Conservation (phyloP, 495 filamentous ascomycete genomes). For the Hypoxylon rickii region DNA sequence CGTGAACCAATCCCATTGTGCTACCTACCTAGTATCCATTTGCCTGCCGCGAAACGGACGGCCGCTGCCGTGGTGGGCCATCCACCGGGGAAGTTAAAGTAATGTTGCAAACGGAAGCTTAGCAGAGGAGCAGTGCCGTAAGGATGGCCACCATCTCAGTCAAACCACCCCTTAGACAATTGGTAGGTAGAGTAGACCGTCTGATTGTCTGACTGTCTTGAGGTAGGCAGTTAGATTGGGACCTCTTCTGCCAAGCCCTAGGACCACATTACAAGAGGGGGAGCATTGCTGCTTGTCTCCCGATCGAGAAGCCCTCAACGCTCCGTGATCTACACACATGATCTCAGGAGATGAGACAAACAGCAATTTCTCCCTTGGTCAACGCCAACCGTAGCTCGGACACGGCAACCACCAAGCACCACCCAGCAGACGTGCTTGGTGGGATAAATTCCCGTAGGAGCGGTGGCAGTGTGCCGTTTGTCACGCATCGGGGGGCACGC, state of each 20-base stretch:
- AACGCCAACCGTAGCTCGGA: slow-evolving; percentile 7
- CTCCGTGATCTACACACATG: neutral
- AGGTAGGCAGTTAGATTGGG: too few species aligned
- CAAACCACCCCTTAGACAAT: neutral
- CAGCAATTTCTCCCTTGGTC: neutral
- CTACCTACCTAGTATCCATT: too few species aligned
- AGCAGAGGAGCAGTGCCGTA: slow-evolving; percentile 1
- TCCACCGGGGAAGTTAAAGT: slow-evolving; percentile 10
- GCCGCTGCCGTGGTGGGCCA: slow-evolving; percentile 29
- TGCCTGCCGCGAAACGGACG: slow-evolving; percentile 26
- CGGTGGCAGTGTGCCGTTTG: slow-evolving; percentile 32
- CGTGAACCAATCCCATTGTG: too few species aligned
- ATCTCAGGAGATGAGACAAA: slow-evolving; percentile 1
- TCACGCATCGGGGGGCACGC: slow-evolving; percentile 19
- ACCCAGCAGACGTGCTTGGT: slow-evolving; percentile 10
- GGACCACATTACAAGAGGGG: slow-evolving; percentile 9
- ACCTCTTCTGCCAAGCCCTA: slow-evolving; percentile 12
- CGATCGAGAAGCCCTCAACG: slow-evolving; percentile 16
- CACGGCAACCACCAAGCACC: too few species aligned
- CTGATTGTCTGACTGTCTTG: too few species aligned
- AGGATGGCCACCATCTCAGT: slow-evolving; percentile 2
- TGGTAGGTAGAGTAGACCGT: slow-evolving; percentile 9
- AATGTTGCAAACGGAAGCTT: slow-evolving; percentile 19
- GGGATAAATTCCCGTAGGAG: slow-evolving; percentile 13
- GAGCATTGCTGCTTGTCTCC: neutral